These are phyloP conservation scores for Betula pendula DNA, from an alignment of 306 rosid genomes.

Conservation along the genomic window DNA sequence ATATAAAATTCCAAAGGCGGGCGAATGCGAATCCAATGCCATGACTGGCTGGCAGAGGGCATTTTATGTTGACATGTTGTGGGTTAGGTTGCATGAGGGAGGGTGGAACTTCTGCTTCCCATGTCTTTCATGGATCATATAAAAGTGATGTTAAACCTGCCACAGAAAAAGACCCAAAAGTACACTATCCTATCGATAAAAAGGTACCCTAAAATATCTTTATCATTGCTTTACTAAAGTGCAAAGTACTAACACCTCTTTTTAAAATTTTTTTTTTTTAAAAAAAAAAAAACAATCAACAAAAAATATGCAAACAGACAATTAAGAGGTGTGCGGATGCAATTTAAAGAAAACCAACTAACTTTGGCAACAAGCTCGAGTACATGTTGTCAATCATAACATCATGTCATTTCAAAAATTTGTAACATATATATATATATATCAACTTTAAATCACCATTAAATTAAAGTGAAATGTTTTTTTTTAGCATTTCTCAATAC, in stretches of 20 bases:
- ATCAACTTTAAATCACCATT: too few species aligned
- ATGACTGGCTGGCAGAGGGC: slow-evolving; percentile 10
- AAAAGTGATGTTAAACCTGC: slow-evolving; percentile 7
- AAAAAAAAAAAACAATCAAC: background rate
- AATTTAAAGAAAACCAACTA: too few species aligned
- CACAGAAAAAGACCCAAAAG: background rate
- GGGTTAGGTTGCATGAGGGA: slow-evolving; percentile 9
- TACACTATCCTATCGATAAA: background rate
- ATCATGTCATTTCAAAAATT: too few species aligned
- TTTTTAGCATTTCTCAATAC: too few species aligned
- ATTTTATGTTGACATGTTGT: too few species aligned
- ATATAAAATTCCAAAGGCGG: slow-evolving; percentile 11
- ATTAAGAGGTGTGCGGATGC: background rate
- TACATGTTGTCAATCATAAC: too few species aligned
- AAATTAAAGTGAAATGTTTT: too few species aligned
- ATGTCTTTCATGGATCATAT: slow-evolving; percentile 2
- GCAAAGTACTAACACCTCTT: background rate
- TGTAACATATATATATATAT: too few species aligned
- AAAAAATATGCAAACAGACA: background rate
- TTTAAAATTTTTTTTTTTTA: background rate
- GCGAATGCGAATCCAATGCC: slow-evolving; percentile 22
- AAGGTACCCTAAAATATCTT: background rate
- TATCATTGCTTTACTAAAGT: background rate
- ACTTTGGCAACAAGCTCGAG: too few species aligned
- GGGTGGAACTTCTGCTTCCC: background rate